Percentiles rank a stretch among this genome's conserved stretches.
Conservation (phyloP, 305 asterid genomes). For the Fraxinus ornus region DNA sequence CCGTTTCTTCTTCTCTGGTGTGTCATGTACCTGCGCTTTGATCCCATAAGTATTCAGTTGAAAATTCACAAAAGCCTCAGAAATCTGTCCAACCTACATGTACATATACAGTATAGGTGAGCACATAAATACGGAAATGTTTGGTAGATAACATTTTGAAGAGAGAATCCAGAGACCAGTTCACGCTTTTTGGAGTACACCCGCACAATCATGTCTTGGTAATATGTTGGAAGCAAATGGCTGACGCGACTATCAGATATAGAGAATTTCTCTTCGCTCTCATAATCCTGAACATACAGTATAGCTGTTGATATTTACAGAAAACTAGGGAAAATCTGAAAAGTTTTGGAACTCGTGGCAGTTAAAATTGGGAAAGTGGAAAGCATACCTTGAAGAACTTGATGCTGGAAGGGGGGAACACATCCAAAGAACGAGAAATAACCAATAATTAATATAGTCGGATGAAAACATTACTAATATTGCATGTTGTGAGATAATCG, state of each 20-base stretch:
- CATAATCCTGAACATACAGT: constrained; percentile 56
- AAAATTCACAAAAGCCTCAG: constrained; percentile 91
- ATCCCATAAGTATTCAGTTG: constrained; percentile 80
- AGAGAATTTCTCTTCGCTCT: constrained; percentile 64
- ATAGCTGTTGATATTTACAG: constrained; percentile 18
- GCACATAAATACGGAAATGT: not conserved
- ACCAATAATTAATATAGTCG: constrained; percentile 4
- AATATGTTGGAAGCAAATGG: constrained; percentile 84
- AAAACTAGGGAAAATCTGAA: constrained; percentile 4
- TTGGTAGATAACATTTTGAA: not conserved
- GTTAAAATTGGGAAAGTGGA: constrained; percentile 2
- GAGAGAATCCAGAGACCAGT: constrained; percentile 54
- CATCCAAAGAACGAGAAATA: constrained; percentile 24
- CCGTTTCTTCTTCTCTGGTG: constrained; percentile 78
- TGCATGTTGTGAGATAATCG: not conserved
- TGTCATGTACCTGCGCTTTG: constrained; percentile 67
- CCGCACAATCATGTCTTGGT: constrained; percentile 90
- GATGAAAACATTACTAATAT: not conserved
- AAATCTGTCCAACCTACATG: constrained; percentile 58
- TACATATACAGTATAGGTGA: not conserved
- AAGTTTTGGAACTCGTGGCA: not conserved
- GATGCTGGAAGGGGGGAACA: constrained; percentile 58
- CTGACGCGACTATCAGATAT: constrained; percentile 70
- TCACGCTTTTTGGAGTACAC: constrained; percentile 90
- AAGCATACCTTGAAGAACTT: constrained; percentile 76